Base-by-base conservation (phyloP, 441 rosid genomes). In the Aleurites moluccanus region DNA sequence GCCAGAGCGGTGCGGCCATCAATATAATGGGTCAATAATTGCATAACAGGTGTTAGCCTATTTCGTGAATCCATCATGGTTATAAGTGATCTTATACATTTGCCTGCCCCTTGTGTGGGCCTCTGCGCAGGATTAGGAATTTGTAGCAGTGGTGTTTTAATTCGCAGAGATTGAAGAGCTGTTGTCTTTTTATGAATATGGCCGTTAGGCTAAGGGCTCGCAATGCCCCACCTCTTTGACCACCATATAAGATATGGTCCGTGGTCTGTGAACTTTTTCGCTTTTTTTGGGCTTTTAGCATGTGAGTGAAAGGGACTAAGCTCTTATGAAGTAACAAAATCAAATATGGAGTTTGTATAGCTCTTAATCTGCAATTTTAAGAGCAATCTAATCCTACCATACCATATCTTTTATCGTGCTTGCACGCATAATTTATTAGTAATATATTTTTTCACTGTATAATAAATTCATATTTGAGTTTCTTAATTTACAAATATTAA, bases 21-120 rank as follows among this genome's bases (percentile, higher is more conserved):
- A 28, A 18, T 27, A 64, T 35, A 8, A 6, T 47, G 44, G 25
- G 4, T 23, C 23, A 50, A 67, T 35, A 25, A 60, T 40, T 11
- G 53, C 2, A 15, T n/a, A n/a, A 59, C 64, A 71, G 53, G 69
- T 79, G 79, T 67, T 45, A 20, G 9, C 20, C 10, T 61, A 3
- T 21, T 27, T 47, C 4, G 9, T 6, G 6, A 35, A 35, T 35
- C 38, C 38, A 5, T 35, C 38, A 35, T 4, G 5, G 7, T 5
- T 35, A 35, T 35, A 0, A 35, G 38, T 35, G 38, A 8, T 27
- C 18, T 14, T 63, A 2, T 0, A 35, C 62, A 77, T 63, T 35
- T 4, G 38, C 6, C 38, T 35, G 7, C 75, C 7, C 23, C 44
- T 62, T 66, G 2, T 9, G 44, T 52, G 69, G 52, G 49, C 53